Conservation (phyloP, 352 stramenopile species). For the Pythium inflatum region DNA sequence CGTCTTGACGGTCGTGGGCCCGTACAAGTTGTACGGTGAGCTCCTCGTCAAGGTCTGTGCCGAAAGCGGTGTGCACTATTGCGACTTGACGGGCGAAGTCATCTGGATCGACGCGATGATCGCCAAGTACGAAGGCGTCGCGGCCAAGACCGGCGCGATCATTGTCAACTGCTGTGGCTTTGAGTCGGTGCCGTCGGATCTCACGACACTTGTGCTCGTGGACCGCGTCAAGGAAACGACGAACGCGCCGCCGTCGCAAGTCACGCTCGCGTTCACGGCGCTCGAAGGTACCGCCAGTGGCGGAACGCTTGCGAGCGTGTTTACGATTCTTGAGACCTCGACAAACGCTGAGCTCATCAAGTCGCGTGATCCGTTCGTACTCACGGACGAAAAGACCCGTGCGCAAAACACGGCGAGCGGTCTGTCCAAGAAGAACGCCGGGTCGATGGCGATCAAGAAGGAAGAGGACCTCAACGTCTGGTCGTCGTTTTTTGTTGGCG, state of each 20-base stretch:
- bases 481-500: slow-evolving; percentile 82
- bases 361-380: slow-evolving; percentile 56
- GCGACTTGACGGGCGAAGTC: slow-evolving; percentile 91
- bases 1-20: slow-evolving; percentile 84
- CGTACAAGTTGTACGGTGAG: slow-evolving; percentile 87
- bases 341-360: slow-evolving; percentile 44
- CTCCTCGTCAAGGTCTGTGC: slow-evolving; percentile 85
- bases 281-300: slow-evolving; percentile 62
- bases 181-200: slow-evolving; percentile 89
- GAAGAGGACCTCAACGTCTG: slow-evolving; percentile 68
- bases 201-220: slow-evolving; percentile 74
- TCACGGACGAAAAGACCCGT: slow-evolving; percentile 55
- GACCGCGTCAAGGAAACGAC: slow-evolving; percentile 65
- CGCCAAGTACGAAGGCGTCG: slow-evolving; percentile 54
- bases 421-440: slow-evolving; percentile 46
- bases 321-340: slow-evolving; percentile 62
- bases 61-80: slow-evolving; percentile 90
- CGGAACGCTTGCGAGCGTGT: slow-evolving; percentile 60
- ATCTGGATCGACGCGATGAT: slow-evolving; percentile 88
- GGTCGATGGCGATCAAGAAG: slow-evolving; percentile 51
- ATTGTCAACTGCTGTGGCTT: slow-evolving; percentile 90
- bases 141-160: slow-evolving; percentile 66
- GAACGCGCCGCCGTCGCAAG: slow-evolving; percentile 39
- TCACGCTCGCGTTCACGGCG: slow-evolving; percentile 57
- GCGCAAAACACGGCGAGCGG: slow-evolving; percentile 36